A percentile compares a stretch with the other conserved stretches of the same genome.
Conservation (phyloP, 2,329 filamentous ascomycete species). For the Pseudogymnoascus sp. region DNA sequence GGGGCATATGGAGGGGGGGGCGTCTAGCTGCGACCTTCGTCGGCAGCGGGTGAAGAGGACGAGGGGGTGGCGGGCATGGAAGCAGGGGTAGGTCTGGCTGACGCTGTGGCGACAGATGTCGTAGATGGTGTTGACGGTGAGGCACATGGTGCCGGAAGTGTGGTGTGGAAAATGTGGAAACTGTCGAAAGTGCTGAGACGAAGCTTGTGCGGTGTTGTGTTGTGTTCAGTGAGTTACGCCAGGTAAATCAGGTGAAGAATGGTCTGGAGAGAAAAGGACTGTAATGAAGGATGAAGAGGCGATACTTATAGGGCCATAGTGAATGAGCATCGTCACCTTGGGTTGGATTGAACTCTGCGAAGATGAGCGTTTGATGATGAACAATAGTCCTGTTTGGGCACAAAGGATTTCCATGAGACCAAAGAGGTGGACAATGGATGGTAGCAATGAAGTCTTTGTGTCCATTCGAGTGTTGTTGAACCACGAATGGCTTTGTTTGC, state of each 20-base stretch:
- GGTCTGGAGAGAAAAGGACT: background rate
- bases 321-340: background rate
- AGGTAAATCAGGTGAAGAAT: background rate
- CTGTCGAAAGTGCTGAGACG: background rate
- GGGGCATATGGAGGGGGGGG: background rate
- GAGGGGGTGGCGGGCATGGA: background rate
- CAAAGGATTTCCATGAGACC: background rate
- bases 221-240: background rate
- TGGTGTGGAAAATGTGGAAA: background rate
- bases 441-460: background rate
- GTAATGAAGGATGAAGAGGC: background rate
- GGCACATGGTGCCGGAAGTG: background rate
- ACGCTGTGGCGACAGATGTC: background rate
- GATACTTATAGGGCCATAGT: background rate
- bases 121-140: background rate
- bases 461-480: background rate
- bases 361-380: background rate
- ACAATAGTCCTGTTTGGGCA: background rate
- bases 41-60: background rate
- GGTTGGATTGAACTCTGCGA: background rate
- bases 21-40: background rate
- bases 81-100: background rate
- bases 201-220: background rate
- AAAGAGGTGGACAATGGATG: background rate
- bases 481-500: background rate